Evolutionary conservation across 1,284 basidiomycete genomes (phyloP), one percentile per base, ranked within the genome.

Genomic region (Limonomyces culmigenus): DNA sequence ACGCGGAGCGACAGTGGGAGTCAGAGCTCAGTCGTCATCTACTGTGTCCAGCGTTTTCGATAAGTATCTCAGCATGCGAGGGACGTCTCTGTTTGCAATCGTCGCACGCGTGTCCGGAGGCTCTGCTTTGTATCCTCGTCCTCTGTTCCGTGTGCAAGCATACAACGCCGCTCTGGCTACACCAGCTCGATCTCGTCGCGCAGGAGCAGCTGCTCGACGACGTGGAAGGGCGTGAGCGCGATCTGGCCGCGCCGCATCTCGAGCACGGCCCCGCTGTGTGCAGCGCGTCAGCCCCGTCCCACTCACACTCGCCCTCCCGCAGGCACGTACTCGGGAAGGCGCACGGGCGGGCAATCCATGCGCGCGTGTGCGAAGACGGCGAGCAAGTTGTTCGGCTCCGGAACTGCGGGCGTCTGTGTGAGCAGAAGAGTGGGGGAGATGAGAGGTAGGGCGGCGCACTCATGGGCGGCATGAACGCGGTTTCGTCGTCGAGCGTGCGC

Each of bases 361-460:
- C 74, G 62, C 10, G 84, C 84, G 50, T 77, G 81, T 1, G 81
- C 74, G 48, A 92, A 80, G 1, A 93, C 83, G 0, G 83, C 74
- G 0, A 67, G 63, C 10, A 66, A 62, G 45, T 68, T 73, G 47
- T 88, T 77, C 2, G 88, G 87, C 44, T 71, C 63, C 0, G 76
- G 63, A 10, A 87, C 87, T 91, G 49, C 15, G 20, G 15, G 20
- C 15, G 32, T 34, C 15, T n/a, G 23, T 37, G 35, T 19, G 33
- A 23, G 29, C 14, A 25, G 16, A 13, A 15, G 38, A n/a, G n/a
- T 14, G 17, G 29, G 34, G 23, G 5, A 8, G 12, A 14, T 25
- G 23, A 19, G 35, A 23, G 13, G 12, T 11, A 32, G 16, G 19
- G 63, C n/a, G n/a, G n/a, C 75, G 38, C 45, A 87, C 85, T 64